Evolutionary conservation across 164 flowering plant species (phyloP), one percentile per base, ranked within the genome.

Genomic region (Macadamia integrifolia): DNA sequence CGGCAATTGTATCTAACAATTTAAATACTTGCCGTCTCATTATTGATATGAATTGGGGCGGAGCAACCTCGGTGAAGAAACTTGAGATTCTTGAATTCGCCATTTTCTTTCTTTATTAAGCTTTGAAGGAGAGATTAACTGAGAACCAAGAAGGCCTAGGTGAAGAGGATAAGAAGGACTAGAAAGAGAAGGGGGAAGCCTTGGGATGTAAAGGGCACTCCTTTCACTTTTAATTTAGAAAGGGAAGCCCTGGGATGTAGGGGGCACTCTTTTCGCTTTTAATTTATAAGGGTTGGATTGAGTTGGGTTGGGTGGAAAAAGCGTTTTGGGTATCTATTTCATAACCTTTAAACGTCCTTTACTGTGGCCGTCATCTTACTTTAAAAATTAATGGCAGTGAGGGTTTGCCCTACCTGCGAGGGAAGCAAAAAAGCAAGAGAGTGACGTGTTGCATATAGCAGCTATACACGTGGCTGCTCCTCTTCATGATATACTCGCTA

Each of bases 1-100:
- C 87, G 17, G 12, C 71, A 14, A 85, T 85, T 0, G 89, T 83
- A 30, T 85, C 86, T 69, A 85, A 43, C 79, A 82, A 73, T 69
- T 80, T 79, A 2, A 78, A 68, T 9, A 80, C 63, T 61, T 83
- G 66, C 3, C 53, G 75, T 75, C 89, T 83, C 78, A 80, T 80
- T 35, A 85, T 78, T 44, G 56, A 73, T 1, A 85, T 74, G 68
- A 80, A 74, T 64, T 85, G 85, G 11, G 85, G 83, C 8, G 89
- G 87, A 18, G 86, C 89, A 42, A 71, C 87, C 78, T 85, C 89
- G 0, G 67, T 70, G 3, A 80, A 61, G 43, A 85, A 80, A 76
- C 82, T 78, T 2, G 80, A 72, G 0, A 83, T 69, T 7, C 85
- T 74, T 0, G 80, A 74, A 74, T 69, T 83, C n/a, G 83, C 87